Evolutionary conservation across 2,329 filamentous ascomycete genomes (phyloP).

Genomic region (Neonectria hederae): DNA sequence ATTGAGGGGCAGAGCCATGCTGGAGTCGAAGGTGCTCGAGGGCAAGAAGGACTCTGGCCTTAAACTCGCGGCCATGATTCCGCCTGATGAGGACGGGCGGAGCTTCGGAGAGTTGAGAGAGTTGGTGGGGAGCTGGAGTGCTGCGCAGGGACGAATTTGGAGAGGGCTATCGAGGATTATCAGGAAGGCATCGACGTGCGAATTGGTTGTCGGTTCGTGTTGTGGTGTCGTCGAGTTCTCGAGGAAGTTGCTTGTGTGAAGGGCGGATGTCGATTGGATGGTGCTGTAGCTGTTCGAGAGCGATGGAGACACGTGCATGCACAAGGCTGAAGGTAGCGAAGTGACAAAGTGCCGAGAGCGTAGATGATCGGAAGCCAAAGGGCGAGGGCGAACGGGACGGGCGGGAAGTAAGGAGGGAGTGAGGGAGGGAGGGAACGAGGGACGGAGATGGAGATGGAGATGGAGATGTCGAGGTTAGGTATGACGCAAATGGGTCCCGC

Average conservation of each 20-base stretch:
- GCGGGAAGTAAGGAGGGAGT: not conserved
- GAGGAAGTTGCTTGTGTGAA: slow-evolving; percentile 10
- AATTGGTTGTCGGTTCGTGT: not conserved
- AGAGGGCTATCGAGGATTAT: not conserved
- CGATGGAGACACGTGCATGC: not conserved
- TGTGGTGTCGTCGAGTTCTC: not conserved
- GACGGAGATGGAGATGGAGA: not conserved
- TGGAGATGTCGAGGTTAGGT: slow-evolving; percentile 24
- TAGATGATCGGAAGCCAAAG: not conserved
- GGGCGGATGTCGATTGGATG: slow-evolving; percentile 20
- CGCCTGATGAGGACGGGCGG: slow-evolving; percentile 19
- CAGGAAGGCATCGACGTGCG: not conserved
- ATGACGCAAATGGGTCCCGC: slow-evolving; percentile 41
- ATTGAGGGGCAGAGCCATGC: slow-evolving; percentile 32
- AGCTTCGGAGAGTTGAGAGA: not conserved
- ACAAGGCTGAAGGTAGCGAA: not conserved
- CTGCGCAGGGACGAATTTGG: not conserved
- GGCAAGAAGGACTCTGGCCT: slow-evolving; percentile 43
- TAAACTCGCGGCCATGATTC: slow-evolving; percentile 39
- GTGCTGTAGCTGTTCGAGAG: slow-evolving; percentile 16
- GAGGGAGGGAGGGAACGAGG: not conserved
- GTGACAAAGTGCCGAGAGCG: not conserved
- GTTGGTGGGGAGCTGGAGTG: not conserved
- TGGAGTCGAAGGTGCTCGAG: slow-evolving; percentile 40
- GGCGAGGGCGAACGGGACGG: slow-evolving; percentile 8